Conservation (phyloP, 106 monocot genomes). For the Dioscorea dumetorum region DNA sequence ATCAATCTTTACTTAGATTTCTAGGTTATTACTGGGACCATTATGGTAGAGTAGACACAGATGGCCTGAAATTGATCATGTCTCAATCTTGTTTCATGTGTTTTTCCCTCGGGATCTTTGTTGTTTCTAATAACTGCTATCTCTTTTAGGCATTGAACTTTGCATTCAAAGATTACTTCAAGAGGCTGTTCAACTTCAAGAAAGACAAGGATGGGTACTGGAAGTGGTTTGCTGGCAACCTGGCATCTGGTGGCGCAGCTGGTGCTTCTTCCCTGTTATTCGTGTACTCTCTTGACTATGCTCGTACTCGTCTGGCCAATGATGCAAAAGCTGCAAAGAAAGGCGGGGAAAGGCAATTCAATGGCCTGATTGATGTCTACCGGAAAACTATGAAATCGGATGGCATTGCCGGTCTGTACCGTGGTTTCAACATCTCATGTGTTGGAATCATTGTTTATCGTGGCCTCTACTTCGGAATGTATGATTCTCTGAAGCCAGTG, state of each 20-base stretch:
- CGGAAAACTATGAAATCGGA: constrained; percentile 18
- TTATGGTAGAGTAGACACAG: no score
- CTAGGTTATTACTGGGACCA: no score
- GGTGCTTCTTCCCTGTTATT: constrained; percentile 23
- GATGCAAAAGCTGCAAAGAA: constrained; percentile 27
- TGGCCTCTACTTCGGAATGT: constrained; percentile 27
- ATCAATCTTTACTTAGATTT: no score
- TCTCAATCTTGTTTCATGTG: no score
- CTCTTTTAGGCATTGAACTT: constrained; percentile 19
- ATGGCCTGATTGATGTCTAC: constrained; percentile 28
- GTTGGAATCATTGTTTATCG: constrained; percentile 22
- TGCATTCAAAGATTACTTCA: constrained; percentile 31
- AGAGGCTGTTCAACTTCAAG: constrained; percentile 28
- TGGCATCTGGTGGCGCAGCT: constrained; percentile 26
- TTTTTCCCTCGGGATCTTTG: no score
- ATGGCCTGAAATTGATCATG: no score
- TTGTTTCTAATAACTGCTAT: not conserved
- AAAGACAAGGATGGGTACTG: constrained; percentile 27
- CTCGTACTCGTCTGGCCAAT: constrained; percentile 19
- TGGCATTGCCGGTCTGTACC: constrained; percentile 24
- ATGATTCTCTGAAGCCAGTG: constrained; percentile 28
- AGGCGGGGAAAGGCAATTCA: constrained; percentile 28
- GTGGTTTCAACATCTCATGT: constrained; percentile 25
- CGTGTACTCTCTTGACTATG: constrained; percentile 26
- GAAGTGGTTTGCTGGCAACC: constrained; percentile 30